These are phyloP conservation scores for Acephala macrosclerotiorum DNA, from an alignment of 2,329 filamentous ascomycete genomes.

Conservation along the genomic window DNA sequence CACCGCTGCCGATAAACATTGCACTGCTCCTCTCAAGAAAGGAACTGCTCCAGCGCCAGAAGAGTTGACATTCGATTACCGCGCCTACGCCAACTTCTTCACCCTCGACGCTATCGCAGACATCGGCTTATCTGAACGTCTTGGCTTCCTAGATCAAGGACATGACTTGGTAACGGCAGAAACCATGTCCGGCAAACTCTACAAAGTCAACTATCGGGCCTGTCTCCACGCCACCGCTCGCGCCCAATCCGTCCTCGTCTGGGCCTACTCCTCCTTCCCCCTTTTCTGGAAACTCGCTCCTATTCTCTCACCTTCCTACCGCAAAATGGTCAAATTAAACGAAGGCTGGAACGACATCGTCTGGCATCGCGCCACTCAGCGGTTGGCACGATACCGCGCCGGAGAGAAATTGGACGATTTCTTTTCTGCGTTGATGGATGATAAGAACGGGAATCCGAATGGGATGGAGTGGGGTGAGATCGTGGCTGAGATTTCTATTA, in stretches of 20 bases:
- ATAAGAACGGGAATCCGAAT: conserved; percentile 49
- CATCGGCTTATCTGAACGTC: conserved; percentile 59
- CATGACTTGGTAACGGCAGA: conserved; percentile 53
- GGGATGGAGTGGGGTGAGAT: conserved; percentile 65
- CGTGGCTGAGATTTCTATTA: conserved; percentile 61
- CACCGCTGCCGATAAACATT: conserved; percentile 51
- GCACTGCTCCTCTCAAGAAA: conserved; percentile 43
- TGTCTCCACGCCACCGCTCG: conserved; percentile 58
- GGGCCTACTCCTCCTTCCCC: conserved; percentile 59
- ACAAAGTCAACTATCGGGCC: conserved; percentile 56
- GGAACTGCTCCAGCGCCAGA: conserved; percentile 38
- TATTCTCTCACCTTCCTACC: conserved; percentile 52
- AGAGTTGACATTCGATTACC: conserved; percentile 57
- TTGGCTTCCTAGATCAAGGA: conserved; percentile 59
- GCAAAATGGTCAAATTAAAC: conserved; percentile 48
- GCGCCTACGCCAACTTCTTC: conserved; percentile 62
- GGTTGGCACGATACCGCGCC: conserved; percentile 53
- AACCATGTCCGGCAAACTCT: conserved; percentile 53
- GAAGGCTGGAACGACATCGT: conserved; percentile 56
- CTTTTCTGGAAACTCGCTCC: conserved; percentile 55
- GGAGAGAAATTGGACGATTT: conserved; percentile 67
- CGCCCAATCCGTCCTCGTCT: conserved; percentile 58
- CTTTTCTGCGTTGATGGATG: conserved; percentile 62
- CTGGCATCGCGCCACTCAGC: conserved; percentile 51
- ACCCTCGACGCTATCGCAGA: conserved; percentile 63